Percentiles rank a stretch among this genome's conserved stretches.
Evolutionary conservation across 441 rosid species (phyloP).

Genomic region (Adansonia grandidieri): DNA sequence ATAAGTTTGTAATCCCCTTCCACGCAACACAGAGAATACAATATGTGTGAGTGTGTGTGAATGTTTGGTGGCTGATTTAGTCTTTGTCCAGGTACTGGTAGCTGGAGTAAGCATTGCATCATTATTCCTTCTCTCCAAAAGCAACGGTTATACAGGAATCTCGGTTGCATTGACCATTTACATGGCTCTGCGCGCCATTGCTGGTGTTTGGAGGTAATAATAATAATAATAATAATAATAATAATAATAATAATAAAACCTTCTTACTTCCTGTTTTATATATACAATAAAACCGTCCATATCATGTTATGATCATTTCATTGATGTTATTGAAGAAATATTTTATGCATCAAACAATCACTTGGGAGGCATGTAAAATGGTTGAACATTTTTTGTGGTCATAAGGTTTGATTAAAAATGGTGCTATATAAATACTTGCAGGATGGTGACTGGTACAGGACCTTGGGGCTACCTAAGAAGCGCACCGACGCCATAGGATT

Average conservation of each 20-base stretch:
- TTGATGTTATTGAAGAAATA: background rate
- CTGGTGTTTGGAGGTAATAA: slow-evolving; percentile 81
- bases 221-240: no score
- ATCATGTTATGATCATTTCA: no score
- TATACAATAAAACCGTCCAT: background rate
- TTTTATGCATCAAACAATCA: background rate
- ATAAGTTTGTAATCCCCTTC: no score
- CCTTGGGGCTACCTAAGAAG: slow-evolving; percentile 70
- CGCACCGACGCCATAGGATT: slow-evolving; percentile 9
- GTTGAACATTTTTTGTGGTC: no score
- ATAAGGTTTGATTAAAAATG: background rate
- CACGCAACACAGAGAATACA: no score
- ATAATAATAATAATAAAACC: no score
- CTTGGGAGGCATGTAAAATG: background rate
- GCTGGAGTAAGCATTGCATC: slow-evolving; percentile 62
- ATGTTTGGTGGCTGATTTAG: background rate
- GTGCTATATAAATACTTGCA: slow-evolving; percentile 32
- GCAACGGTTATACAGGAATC: slow-evolving; percentile 72
- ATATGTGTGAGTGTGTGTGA: no score
- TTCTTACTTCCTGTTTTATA: background rate
- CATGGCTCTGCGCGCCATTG: slow-evolving; percentile 78
- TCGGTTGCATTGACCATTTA: slow-evolving; percentile 87
- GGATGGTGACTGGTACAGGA: slow-evolving; percentile 93
- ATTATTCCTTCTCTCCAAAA: slow-evolving; percentile 54
- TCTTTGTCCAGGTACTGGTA: slow-evolving; percentile 59